Conservation (phyloP, 768 basidiomycete species). For the Tremella yokohamensis region DNA sequence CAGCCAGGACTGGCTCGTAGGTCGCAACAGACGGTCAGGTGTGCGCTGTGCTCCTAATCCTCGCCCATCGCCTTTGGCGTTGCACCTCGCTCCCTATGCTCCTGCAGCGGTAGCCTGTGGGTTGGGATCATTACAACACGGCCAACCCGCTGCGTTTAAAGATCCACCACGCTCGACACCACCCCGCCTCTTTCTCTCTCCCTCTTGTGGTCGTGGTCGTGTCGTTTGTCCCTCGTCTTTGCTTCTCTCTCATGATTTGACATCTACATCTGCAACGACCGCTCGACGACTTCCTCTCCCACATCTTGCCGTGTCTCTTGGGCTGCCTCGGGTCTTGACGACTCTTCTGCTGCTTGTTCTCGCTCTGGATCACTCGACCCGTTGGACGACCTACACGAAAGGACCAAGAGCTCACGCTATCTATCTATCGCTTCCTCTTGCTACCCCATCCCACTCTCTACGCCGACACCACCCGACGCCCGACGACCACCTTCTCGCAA, state of each 20-base stretch:
- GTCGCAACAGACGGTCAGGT: no score
- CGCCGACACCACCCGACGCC: background rate
- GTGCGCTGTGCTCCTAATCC: no score
- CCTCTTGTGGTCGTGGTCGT: background rate
- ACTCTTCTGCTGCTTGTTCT: background rate
- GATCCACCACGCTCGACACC: background rate
- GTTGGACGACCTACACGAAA: background rate
- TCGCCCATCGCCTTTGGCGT: slow-evolving; percentile 1
- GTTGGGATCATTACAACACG: background rate
- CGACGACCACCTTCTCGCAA: slow-evolving; percentile 1
- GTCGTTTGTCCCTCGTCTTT: background rate
- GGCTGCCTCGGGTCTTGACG: background rate
- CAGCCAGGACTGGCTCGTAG: no score
- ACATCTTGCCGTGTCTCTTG: background rate
- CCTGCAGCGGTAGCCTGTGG: no score
- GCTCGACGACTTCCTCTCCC: slow-evolving; percentile 3
- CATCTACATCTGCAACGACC: background rate
- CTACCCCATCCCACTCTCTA: background rate
- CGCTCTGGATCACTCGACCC: background rate
- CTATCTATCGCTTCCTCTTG: background rate
- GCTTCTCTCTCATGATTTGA: slow-evolving; percentile 3
- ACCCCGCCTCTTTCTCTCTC: slow-evolving; percentile 3
- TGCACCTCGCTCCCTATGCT: slow-evolving; percentile 2
- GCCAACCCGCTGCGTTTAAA: no score
- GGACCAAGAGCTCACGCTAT: slow-evolving; percentile 1